These are phyloP conservation scores for Scutellaria barbata DNA, from an alignment of 257 asterid genomes.

Conservation along the genomic window DNA sequence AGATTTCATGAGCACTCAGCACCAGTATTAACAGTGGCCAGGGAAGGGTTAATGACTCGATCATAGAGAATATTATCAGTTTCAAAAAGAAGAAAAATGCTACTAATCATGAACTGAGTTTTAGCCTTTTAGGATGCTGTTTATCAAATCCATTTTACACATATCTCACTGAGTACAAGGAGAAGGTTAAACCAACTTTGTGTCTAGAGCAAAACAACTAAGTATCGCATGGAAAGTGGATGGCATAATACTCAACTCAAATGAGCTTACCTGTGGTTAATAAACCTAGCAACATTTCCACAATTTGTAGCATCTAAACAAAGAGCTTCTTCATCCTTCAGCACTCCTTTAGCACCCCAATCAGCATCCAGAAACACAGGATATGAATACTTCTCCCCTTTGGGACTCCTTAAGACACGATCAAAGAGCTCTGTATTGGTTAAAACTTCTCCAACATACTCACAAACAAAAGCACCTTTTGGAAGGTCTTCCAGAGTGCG, in stretches of 20 bases:
- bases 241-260: conserved; percentile 13
- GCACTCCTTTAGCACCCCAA: conserved; percentile 73
- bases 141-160: conserved; percentile 8
- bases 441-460: conserved; percentile 87
- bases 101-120: not conserved
- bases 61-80: conserved; percentile 2
- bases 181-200: not conserved
- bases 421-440: conserved; percentile 75
- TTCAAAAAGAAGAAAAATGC: conserved; percentile 10
- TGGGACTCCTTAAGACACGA: conserved; percentile 60
- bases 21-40: not conserved
- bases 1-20: not conserved
- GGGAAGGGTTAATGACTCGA: conserved; percentile 20
- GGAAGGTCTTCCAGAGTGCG: conserved; percentile 90
- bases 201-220: conserved; percentile 13
- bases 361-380: conserved; percentile 95
- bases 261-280: conserved; percentile 76
- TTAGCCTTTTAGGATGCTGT: not conserved
- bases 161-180: not conserved
- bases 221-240: not conserved
- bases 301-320: conserved; percentile 85
- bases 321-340: conserved; percentile 90
- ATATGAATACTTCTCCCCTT: conserved; percentile 65
- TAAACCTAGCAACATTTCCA: conserved; percentile 91
- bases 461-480: conserved; percentile 92